phyloP scores from a whole-genome alignment of 176 grass and related monocot species.

The Lolium perenne region DNA sequence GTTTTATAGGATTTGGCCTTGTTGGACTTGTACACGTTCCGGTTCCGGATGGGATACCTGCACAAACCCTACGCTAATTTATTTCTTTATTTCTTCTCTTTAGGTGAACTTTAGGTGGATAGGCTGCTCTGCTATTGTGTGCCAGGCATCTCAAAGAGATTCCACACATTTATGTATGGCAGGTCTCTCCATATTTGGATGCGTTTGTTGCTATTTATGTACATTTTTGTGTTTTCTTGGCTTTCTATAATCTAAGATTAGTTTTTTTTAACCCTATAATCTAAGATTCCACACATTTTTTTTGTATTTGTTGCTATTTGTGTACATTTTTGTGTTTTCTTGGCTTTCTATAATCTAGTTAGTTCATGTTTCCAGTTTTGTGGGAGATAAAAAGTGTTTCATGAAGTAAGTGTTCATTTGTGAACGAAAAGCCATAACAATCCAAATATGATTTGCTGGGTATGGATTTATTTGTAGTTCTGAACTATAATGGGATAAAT shows the following conservation, averaged over 20 bases:
- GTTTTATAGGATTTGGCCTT: conserved; percentile 43
- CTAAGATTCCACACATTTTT: background rate
- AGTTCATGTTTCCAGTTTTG: too few relatives aligned
- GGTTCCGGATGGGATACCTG: background rate
- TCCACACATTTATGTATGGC: background rate
- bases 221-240: background rate
- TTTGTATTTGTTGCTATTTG: background rate
- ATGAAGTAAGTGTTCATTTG: too few relatives aligned
- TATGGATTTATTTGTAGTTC: too few relatives aligned
- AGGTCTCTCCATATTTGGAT: background rate
- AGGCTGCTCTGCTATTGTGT: background rate
- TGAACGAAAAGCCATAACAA: too few relatives aligned
- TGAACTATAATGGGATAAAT: too few relatives aligned
- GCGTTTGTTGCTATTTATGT: background rate
- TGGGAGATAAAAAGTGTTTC: too few relatives aligned
- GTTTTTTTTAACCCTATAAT: too few relatives aligned
- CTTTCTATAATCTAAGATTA: background rate
- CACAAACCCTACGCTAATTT: conserved; percentile 7
- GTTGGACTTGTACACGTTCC: background rate
- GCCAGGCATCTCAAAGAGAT: background rate
- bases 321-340: background rate
- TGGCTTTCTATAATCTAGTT: background rate
- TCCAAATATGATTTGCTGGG: too few relatives aligned
- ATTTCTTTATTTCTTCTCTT: background rate
- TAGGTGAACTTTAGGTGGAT: conserved; percentile 16